Evolutionary conservation across 2,329 filamentous ascomycete species (phyloP), one percentile per base, ranked within the genome.

Genomic region (Colletotrichum sp.): DNA sequence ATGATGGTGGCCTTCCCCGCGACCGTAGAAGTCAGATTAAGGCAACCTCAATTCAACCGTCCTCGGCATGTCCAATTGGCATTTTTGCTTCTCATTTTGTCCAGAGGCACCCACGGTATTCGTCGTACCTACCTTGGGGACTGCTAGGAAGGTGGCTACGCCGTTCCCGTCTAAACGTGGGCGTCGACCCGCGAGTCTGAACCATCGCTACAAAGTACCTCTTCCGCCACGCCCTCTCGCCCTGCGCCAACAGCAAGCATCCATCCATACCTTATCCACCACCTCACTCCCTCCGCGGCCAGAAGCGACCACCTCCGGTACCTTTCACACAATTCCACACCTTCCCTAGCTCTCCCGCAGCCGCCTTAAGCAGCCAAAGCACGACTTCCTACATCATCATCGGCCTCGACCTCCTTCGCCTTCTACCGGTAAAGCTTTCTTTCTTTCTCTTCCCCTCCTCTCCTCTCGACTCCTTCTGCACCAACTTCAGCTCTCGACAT

Each of bases 121-220:
- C 43, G 43, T 13, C n/a, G 43, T 52, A 21, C n/a, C 43, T 21
- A 21, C 43, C 43, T 21, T 24, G 43, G n/a, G 12, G 7, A 21
- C 43, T 52, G 43, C 43, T 52, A 52, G 43, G 43, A 52, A 52
- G n/a, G 43, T 65, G 32, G 30, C 64, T 30, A 76, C 48, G 70
- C 74, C 74, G 74, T 76, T 76, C 74, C 71, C 74, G 74, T 76
- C 74, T 58, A 65, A 75, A 76, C 64, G 65, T 65, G 74, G 64
- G 57, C 64, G 70, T 74, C 70, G 61, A 68, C 60, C n/a, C 43
- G n/a, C 43, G 58, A 74, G 32, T 69, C 58, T 66, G 74, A 69
- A 69, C 74, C 65, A 52, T 64, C 48, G 63, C 73, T 52, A 52
- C 43, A 52, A 52, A 52, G 43, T 52, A 52, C 43, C 43, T 52